Base-by-base conservation (phyloP, 2,329 filamentous ascomycete species). In the Exophiala aquamarina region DNA sequence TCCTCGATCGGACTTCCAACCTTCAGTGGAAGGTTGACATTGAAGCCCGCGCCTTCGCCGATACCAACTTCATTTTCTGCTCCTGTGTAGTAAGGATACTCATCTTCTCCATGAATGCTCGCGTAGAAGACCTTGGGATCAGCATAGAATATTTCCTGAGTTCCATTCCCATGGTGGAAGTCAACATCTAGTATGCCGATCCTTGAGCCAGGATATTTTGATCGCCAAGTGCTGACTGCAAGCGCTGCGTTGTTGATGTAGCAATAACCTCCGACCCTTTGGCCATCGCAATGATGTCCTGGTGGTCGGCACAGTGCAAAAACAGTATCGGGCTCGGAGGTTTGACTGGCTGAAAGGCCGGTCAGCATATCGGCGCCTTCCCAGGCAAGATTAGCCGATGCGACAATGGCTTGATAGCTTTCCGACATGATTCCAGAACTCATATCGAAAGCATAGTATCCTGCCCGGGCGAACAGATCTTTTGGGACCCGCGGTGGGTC, bases 91-190 rank as follows among this genome's bases (percentile, higher is more conserved):
- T 59, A 67, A 1, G 64, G 64, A 47, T 61, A 67, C 40, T 67
- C 63, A 41, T 65, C 60, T 41, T 63, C 47, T 11, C 64, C 64
- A 50, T 67, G 65, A 28, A 67, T 61, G 43, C 58, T 62, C 26
- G 64, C 54, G 40, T 67, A 67, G 13, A 64, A 35, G 10, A 66
- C 63, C 8, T 55, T 52, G 2, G 56, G 37, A 21, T 62, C 59
- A 26, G 44, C 35, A 51, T 66, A 67, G 47, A 63, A 66, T 39
- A 56, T 50, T 34, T 58, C 55, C 38, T 59, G 57, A 1, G 57
- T 58, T 19, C 57, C 57, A 33, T 59, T 59, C 31, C 57, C 57
- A 38, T 59, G 57, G 34, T 59, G 57, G 47, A 58, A 59, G 49
- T 59, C 57, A 19, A 59, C 47, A 40, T 59, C 57, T 18, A 59